Base-by-base conservation (phyloP, 148 eudicot genomes). In the Nepenthes gracilis region DNA sequence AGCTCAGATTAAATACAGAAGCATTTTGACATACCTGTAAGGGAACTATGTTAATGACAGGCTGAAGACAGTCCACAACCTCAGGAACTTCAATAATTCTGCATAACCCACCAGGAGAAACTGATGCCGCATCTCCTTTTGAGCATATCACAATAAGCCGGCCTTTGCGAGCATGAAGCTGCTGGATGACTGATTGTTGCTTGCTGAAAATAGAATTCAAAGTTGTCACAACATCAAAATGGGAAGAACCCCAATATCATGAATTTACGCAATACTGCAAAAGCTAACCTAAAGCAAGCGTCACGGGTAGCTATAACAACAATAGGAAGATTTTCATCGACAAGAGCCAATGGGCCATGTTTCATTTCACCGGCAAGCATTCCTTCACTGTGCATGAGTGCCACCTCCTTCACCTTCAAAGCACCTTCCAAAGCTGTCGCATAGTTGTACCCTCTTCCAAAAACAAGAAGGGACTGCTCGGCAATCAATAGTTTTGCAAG, bases 281-380 rank as follows among this genome's bases (percentile, higher is more conserved):
- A 11, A 57, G 67, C 78, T 56, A 56, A 90, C 97, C 82, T 85
- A 84, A 86, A 89, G 70, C 99, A 94, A 78, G 78, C 71, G 73
- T 94, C 99, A 51, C 74, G 95, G 56, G 99, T 89, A 48, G 99
- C 97, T 64, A 89, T 82, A 35, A 94, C 99, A 65, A 94, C 65
- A 58, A 94, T 94, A 35, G 97, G 97, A 57, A 94, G 95, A 70
- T 71, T 85, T 72, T 94, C 92, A 54, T 94, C 99, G 4, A 94
- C 99, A 57, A 94, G 79, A 45, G 97, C 99, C 58, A 94, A 66
- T 13, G 99, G 99, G 57, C 97, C 99, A 71, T 94, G 99, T 65
- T 89, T 94, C 97, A 89, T 89, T 79, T 94, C 99, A 43, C 99
- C 99, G 12, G 99, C 99, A 70, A 94, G 99, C 67, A 94, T 94